A percentile compares a stretch with the other conserved stretches of the same genome.
phyloP scores from a whole-genome alignment of 495 filamentous ascomycete species.

The Penicillium cosmopolitanum region DNA sequence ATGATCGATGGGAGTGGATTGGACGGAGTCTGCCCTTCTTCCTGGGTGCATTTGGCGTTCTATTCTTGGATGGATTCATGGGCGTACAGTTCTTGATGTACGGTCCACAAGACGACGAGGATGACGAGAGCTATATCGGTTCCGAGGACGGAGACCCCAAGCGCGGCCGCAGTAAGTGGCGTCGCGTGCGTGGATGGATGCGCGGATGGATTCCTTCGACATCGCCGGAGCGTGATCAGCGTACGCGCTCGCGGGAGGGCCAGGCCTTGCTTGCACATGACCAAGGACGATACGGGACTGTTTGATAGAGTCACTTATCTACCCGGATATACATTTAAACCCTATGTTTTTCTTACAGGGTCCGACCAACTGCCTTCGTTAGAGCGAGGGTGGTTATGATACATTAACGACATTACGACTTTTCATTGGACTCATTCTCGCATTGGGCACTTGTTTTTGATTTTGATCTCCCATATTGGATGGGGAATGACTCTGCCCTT shows the following conservation, averaged over 20 bases:
- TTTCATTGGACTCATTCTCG: not conserved
- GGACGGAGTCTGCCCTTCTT: conserved; percentile 67
- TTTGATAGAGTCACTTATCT: conserved; percentile 21
- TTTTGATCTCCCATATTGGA: not conserved
- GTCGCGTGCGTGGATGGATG: conserved; percentile 67
- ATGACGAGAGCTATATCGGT: conserved; percentile 26
- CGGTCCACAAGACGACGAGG: conserved; percentile 44
- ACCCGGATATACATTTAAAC: conserved; percentile 5
- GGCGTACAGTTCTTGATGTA: conserved; percentile 68
- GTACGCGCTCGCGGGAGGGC: conserved; percentile 27
- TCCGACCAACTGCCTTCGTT: not conserved
- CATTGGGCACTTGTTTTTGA: not conserved
- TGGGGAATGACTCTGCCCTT: not conserved
- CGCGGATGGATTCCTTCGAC: conserved; percentile 65
- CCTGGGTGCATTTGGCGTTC: conserved; percentile 70
- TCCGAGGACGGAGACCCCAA: conserved; percentile 36
- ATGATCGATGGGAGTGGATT: conserved; percentile 60
- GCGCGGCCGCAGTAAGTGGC: conserved; percentile 53
- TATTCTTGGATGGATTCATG: conserved; percentile 66
- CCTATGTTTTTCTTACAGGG: not conserved
- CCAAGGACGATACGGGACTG: conserved; percentile 40
- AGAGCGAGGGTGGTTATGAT: conserved; percentile 1
- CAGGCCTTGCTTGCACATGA: conserved; percentile 40
- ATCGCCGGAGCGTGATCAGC: conserved; percentile 29
- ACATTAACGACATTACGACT: conserved; percentile 2